Evolutionary conservation across 23 red algal species (phyloP), one percentile per base, ranked within the genome.

Genomic region (Gracilaria domingensis): DNA sequence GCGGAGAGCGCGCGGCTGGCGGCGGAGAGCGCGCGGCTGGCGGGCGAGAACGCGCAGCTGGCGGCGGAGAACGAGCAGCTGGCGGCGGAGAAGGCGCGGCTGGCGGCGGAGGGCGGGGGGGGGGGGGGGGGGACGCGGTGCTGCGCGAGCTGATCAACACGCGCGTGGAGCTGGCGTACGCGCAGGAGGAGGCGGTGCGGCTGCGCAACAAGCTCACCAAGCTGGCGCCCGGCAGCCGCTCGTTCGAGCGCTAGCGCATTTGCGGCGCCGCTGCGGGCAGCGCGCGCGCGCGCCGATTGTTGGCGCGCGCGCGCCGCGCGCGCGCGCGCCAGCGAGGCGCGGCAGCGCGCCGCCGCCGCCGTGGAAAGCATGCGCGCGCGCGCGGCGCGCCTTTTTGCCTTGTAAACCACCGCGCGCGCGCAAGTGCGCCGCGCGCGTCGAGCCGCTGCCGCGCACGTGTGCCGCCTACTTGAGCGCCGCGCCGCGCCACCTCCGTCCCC

Each of bases 151-250:
- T 90, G 11, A 90, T 90, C 56, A 69, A 66, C 47, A 80, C 87
- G 14, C 73, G 87, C 1, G 44, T 90, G 18, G 53, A 79, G 39
- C 70, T 90, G 12, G 87, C 87, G 20, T 90, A 81, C 28, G 71
- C 87, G 23, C 71, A 90, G 40, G 87, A 90, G n/a, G 87, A 90
- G 57, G 74, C 64, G 21, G 64, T 90, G 48, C 87, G 87, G 42
- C 66, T 90, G 60, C 40, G 87, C 62, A 90, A 90, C 87, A 79
- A 80, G 50, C 75, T 90, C 17, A 90, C 50, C 39, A 90, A 90
- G 55, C 38, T 90, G 30, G 50, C 71, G 20, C 75, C 66, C 12
- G 87, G 75, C 9, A 90, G 76, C 72, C 30, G 54, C 42, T 79
- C 87, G 16, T 90, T 90, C 33, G 87, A 90, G 25, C 24, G 67